A percentile compares a stretch with the other conserved stretches of the same genome.
phyloP scores from a whole-genome alignment of 441 rosid species.

The Viola pubescens region DNA sequence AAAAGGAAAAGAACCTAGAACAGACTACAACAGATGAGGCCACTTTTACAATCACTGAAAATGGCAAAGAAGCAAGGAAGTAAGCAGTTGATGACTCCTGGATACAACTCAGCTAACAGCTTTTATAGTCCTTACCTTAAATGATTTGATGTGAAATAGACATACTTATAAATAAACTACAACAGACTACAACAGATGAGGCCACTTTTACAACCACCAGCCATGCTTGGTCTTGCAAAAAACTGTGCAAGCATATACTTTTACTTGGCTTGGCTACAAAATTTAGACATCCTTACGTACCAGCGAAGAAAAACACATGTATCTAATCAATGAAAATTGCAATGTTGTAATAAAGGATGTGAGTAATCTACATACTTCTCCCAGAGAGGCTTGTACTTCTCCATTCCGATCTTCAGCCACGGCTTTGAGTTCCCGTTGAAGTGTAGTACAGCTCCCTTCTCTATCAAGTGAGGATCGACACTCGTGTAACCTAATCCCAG shows the following conservation, averaged over 20 bases:
- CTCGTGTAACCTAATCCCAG: conserved; percentile 87
- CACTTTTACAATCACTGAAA: conserved; percentile 19
- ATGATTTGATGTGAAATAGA: conserved; percentile 8
- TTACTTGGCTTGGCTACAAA: conserved; percentile 9
- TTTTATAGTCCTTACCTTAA: background rate
- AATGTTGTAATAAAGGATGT: conserved; percentile 66
- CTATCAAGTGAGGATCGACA: conserved; percentile 67
- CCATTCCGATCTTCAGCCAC: conserved; percentile 92
- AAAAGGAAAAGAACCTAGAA: conserved; percentile 12
- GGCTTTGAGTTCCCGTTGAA: conserved; percentile 94
- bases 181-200: conserved; percentile 8
- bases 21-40: conserved; percentile 14
- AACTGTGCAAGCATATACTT: conserved; percentile 24
- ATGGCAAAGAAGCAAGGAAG: background rate
- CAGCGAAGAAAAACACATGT: background rate
- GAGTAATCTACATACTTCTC: conserved; percentile 74
- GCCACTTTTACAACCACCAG: conserved; percentile 21
- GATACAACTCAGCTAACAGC: background rate
- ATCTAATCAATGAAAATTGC: conserved; percentile 64
- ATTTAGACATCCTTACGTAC: conserved; percentile 14
- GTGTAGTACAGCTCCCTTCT: conserved; percentile 86
- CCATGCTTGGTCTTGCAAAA: conserved; percentile 36
- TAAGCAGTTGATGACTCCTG: background rate
- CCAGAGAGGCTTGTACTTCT: conserved; percentile 90
- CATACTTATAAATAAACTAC: conserved; percentile 19